Evolutionary conservation across 768 basidiomycete genomes (phyloP).

Genomic region (Rhizopogon vinicolor): DNA sequence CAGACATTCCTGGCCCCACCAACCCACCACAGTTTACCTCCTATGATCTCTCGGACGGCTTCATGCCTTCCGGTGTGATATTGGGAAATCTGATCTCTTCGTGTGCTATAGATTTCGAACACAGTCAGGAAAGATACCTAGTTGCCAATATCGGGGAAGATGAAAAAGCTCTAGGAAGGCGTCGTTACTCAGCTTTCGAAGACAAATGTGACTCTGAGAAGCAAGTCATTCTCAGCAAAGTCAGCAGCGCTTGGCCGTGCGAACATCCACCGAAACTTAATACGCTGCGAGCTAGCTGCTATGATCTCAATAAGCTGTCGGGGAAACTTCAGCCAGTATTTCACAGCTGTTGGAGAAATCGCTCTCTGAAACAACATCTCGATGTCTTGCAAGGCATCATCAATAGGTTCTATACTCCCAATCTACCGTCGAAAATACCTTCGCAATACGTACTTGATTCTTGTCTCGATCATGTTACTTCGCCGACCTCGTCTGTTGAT

Average conservation of each 20-base stretch:
- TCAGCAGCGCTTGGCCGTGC: constrained; percentile 16
- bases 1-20: constrained; percentile 2
- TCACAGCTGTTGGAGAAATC: constrained; percentile 13
- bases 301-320: constrained; percentile 4
- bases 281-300: background rate
- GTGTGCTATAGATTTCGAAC: background rate
- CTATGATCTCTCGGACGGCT: constrained; percentile 9
- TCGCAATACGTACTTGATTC: constrained; percentile 7
- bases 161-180: background rate
- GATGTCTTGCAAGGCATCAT: constrained; percentile 7
- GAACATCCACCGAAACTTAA: constrained; percentile 2
- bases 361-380: constrained; percentile 11
- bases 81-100: background rate
- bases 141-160: background rate
- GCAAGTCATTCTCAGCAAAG: background rate
- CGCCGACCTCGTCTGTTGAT: background rate
- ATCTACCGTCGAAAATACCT: background rate
- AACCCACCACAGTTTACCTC: constrained; percentile 13
- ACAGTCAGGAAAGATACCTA: constrained; percentile 10
- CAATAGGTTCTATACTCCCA: background rate
- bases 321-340: constrained; percentile 4
- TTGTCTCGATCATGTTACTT: background rate
- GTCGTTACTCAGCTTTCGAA: constrained; percentile 5
- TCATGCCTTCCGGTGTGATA: background rate
- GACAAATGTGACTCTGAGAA: constrained; percentile 5